These are phyloP conservation scores for Entophlyctis luteolus DNA, from an alignment of 192 early-diverging fungal genomes.

Conservation along the genomic window DNA sequence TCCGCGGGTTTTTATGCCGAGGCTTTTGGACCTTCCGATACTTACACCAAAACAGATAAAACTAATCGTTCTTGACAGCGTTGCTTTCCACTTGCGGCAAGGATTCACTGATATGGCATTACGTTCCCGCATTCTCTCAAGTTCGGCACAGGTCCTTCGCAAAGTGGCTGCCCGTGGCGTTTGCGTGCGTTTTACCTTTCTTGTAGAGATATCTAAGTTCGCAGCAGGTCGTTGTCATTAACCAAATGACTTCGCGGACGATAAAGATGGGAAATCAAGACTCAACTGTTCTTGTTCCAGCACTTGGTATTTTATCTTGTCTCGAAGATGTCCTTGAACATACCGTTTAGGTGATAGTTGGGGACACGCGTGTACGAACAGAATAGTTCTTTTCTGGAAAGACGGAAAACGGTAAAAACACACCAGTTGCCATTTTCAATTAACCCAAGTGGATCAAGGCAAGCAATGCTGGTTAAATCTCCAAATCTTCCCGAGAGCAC, in stretches of 20 bases:
- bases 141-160: slow-evolving; percentile 32
- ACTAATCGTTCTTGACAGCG: slow-evolving; percentile 42
- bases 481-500: slow-evolving; percentile 29
- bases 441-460: neutral
- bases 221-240: slow-evolving; percentile 33
- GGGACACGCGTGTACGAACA: slow-evolving; percentile 42
- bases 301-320: slow-evolving; percentile 23
- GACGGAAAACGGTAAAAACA: slow-evolving; percentile 27
- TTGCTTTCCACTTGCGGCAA: slow-evolving; percentile 50
- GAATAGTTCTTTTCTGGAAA: slow-evolving; percentile 36
- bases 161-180: slow-evolving; percentile 26
- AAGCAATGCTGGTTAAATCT: slow-evolving; percentile 34
- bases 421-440: too few species aligned
- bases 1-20: slow-evolving; percentile 20
- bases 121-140: slow-evolving; percentile 33
- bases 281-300: slow-evolving; percentile 31
- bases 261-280: slow-evolving; percentile 11
- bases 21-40: neutral
- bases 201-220: neutral
- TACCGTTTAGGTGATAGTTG: slow-evolving; percentile 32
- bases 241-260: slow-evolving; percentile 42
- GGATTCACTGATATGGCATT: slow-evolving; percentile 34
- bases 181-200: slow-evolving; percentile 5
- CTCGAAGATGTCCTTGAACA: neutral
- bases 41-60: slow-evolving; percentile 22